Percentiles rank a stretch among this genome's conserved stretches.
Evolutionary conservation across 371 early-diverging fungal species (phyloP).

Genomic region (Mortierella sp.): DNA sequence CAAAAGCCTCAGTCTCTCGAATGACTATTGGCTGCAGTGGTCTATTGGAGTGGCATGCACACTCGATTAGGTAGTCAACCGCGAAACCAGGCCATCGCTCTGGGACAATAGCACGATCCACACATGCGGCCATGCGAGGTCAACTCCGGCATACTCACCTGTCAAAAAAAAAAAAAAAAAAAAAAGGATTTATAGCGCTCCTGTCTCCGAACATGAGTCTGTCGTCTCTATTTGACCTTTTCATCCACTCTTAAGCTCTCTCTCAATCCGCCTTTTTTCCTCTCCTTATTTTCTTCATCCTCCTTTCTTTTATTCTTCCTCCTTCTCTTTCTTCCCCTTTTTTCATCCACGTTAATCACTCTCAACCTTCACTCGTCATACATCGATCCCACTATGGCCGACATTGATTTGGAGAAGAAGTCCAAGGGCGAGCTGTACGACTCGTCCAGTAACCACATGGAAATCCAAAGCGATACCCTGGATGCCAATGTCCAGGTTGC

Average conservation of each 20-base stretch:
- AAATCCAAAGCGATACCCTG: conserved; percentile 13
- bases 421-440: conserved; percentile 26
- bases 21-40: too few species aligned
- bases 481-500: conserved; percentile 23
- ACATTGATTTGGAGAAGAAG: conserved; percentile 16
- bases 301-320: background rate
- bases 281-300: background rate
- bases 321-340: background rate
- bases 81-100: too few species aligned
- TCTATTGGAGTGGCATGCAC: too few species aligned
- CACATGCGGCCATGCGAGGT: too few species aligned
- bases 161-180: too few species aligned
- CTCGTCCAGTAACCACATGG: conserved; percentile 19
- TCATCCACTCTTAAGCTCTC: background rate
- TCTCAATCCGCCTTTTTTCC: background rate
- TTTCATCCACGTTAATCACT: background rate
- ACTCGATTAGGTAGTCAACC: too few species aligned
- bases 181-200: too few species aligned
- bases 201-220: too few species aligned
- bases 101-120: too few species aligned
- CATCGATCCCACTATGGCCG: background rate
- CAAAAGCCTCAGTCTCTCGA: too few species aligned
- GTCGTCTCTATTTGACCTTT: too few species aligned
- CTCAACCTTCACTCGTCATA: background rate
- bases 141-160: too few species aligned